These are phyloP conservation scores for Sideroxylon spinosum DNA, from an alignment of 179 eudicot species.

Conservation along the genomic window DNA sequence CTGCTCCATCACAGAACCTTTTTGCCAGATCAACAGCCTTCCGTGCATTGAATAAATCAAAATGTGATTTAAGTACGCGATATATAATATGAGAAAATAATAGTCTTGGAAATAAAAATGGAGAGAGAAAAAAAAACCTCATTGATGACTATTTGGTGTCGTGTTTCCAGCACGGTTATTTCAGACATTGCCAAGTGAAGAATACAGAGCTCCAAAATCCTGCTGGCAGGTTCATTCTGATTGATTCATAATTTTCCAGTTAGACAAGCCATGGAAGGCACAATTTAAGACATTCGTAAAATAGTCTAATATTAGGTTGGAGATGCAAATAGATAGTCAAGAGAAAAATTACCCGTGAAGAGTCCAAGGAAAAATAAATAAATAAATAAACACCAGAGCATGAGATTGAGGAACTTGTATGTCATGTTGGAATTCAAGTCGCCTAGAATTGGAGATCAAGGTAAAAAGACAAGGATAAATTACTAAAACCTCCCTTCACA, in stretches of 20 bases:
- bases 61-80: not conserved
- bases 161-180: slow-evolving; percentile 70
- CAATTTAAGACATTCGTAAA: no score
- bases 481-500: no score
- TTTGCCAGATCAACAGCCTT: slow-evolving; percentile 95
- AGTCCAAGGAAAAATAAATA: no score
- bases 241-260: not conserved
- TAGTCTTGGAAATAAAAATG: not conserved
- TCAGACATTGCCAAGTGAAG: slow-evolving; percentile 94
- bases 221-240: slow-evolving; percentile 64
- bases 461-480: no score
- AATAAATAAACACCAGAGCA: no score
- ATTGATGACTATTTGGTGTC: slow-evolving; percentile 79
- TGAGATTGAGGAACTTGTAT: no score
- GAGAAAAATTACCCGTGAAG: no score
- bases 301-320: no score
- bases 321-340: not conserved
- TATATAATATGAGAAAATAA: not conserved
- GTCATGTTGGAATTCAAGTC: no score
- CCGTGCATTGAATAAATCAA: slow-evolving; percentile 5
- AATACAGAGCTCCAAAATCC: slow-evolving; percentile 79
- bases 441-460: no score
- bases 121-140: slow-evolving; percentile 46
- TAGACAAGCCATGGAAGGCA: no score
- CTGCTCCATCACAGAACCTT: slow-evolving; percentile 86